Percentiles rank a stretch among this genome's conserved stretches.
Conservation (phyloP, 2,329 filamentous ascomycete species). For the Colletotrichum viniferum region DNA sequence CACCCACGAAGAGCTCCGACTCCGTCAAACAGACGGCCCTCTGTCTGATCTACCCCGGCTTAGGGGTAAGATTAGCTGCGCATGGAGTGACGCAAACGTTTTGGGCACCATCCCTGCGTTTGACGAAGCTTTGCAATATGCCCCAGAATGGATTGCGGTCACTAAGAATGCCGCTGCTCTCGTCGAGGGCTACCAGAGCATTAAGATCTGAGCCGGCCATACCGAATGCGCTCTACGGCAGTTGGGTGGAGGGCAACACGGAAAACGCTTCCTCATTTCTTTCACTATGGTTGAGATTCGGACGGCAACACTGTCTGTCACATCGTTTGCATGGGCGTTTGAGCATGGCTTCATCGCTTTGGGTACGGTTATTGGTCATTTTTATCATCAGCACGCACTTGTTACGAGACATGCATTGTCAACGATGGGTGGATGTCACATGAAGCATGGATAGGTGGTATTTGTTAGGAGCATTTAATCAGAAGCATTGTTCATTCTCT, state of each 20-base stretch:
- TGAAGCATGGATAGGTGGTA: background rate
- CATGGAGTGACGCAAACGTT: conserved; percentile 86
- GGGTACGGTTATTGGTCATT: background rate
- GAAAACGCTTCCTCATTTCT: background rate
- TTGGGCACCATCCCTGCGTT: conserved; percentile 78
- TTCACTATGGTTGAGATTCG: background rate
- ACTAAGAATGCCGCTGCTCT: conserved; percentile 56
- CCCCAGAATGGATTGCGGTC: conserved; percentile 79
- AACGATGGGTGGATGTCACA: background rate
- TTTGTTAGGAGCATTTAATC: background rate
- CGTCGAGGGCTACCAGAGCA: conserved; percentile 1
- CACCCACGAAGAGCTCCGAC: conserved; percentile 25
- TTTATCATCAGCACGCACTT: background rate
- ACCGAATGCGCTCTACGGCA: background rate
- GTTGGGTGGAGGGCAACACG: background rate
- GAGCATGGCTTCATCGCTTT: background rate
- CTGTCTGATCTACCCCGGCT: conserved; percentile 39
- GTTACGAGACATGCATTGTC: background rate
- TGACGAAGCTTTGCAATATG: conserved; percentile 77
- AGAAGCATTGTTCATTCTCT: background rate
- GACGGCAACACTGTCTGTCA: background rate
- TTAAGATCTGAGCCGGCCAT: background rate
- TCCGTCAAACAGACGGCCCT: conserved; percentile 41
- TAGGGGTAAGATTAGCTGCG: conserved; percentile 73
- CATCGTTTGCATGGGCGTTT: conserved; percentile 2